Evolutionary conservation across 257 asterid species (phyloP), one percentile per base, ranked within the genome.

Genomic region (Mitragyna speciosa): DNA sequence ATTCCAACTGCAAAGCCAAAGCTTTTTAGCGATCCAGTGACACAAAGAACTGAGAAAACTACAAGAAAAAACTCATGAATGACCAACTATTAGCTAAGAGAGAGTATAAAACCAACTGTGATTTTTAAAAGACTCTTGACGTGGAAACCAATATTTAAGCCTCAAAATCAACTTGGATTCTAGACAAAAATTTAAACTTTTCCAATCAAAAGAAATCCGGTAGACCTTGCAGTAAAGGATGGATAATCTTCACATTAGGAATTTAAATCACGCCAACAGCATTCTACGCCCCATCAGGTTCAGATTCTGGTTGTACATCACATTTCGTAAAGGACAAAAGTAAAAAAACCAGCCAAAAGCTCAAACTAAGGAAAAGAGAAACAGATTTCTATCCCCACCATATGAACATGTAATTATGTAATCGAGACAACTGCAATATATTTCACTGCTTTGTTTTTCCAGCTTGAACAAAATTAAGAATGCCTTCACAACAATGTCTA

Each of bases 1-100:
- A 76, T 89, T 88, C 97, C 96, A 93, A 85, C 99, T 95, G 95
- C 92, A 90, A 88, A 81, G 77, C 72, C 81, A 84, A 82, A 84
- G 83, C 73, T 54, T 85, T 79, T 84, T 87, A 76, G 76, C 71
- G 54, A 85, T 47, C 78, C 84, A 79, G 61, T 70, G 78, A 77
- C 79, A 76, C 78, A 82, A 78, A 77, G 77, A 70, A 85, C 85
- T 82, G 80, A 78, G 76, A 77, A 77, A 73, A 61, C 80, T 58
- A 47, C 51, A 47, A 64, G 12, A 81, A 14, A 47, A 68, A 76
- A 76, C 26, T 72, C 31, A 72, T 76, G 75, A 78, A 82, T 28
- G 26, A 22, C 41, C 56, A 75, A 59, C 49, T 73, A 20, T 70
- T 54, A 79, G 39, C 67, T 48, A 41, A 67, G 22, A 68, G 48